Percentiles rank a stretch among this genome's conserved stretches.
phyloP scores from a whole-genome alignment of 2,329 filamentous ascomycete genomes.

The Paecilomyces niveus region DNA sequence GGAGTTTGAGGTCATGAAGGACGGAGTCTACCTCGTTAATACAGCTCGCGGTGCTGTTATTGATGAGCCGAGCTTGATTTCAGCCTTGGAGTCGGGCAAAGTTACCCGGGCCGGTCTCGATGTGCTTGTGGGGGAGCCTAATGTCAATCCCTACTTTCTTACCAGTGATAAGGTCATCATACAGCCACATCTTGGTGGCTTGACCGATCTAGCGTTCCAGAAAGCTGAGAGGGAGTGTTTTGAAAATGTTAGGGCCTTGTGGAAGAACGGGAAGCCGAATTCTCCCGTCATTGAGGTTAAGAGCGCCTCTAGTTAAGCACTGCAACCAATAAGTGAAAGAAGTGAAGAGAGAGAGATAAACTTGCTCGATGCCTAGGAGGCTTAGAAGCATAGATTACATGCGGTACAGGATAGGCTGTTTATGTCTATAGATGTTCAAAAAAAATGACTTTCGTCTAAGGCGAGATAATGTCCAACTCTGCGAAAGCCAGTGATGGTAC shows the following conservation, averaged over 20 bases:
- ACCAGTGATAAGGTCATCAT: slow-evolving; percentile 36
- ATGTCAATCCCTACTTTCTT: slow-evolving; percentile 34
- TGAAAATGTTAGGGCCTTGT: slow-evolving; percentile 39
- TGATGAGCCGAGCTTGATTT: slow-evolving; percentile 37
- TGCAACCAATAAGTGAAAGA: too few species aligned
- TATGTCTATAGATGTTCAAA: too few species aligned
- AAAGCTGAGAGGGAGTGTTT: slow-evolving; percentile 40
- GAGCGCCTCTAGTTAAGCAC: too few species aligned
- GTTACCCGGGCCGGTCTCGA: slow-evolving; percentile 41
- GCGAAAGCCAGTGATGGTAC: too few species aligned
- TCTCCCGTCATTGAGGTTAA: slow-evolving; percentile 27
- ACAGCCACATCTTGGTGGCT: slow-evolving; percentile 40
- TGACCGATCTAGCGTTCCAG: slow-evolving; percentile 39
- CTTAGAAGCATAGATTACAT: too few species aligned
- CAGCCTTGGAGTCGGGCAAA: slow-evolving; percentile 39
- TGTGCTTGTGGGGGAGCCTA: slow-evolving; percentile 41
- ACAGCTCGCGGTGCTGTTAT: slow-evolving; percentile 41
- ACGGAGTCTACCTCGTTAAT: slow-evolving; percentile 40
- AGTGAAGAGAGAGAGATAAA: too few species aligned
- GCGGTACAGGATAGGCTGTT: too few species aligned
- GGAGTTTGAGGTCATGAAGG: slow-evolving; percentile 41
- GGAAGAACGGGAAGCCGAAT: slow-evolving; percentile 31
- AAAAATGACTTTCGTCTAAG: too few species aligned
- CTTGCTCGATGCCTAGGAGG: too few species aligned
- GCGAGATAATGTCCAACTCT: too few species aligned